These are phyloP conservation scores for Fomitopsis palustris DNA, from an alignment of 1,284 basidiomycete genomes.

Conservation along the genomic window DNA sequence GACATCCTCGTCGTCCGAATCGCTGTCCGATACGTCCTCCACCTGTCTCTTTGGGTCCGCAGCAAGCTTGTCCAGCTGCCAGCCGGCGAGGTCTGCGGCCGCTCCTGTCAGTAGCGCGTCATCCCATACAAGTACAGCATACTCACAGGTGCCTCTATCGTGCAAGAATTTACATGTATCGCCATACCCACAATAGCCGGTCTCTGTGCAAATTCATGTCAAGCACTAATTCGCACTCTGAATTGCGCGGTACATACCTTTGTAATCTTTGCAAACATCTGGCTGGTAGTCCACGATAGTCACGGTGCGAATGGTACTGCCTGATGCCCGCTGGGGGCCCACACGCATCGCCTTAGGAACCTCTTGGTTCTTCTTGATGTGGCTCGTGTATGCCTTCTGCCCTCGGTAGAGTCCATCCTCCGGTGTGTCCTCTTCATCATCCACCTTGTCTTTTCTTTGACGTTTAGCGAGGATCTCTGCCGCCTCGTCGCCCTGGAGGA, in stretches of 20 bases:
- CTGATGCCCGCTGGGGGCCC: slow-evolving; percentile 76
- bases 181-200: slow-evolving; percentile 98
- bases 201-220: slow-evolving; percentile 56
- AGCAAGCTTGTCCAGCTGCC: slow-evolving; percentile 93
- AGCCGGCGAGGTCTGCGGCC: slow-evolving; percentile 85
- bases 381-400: slow-evolving; percentile 77
- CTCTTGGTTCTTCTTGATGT: slow-evolving; percentile 79
- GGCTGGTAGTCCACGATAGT: slow-evolving; percentile 98
- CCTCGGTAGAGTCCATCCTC: slow-evolving; percentile 92
- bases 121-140: slow-evolving; percentile 8
- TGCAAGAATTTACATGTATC: slow-evolving; percentile 98
- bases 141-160: slow-evolving; percentile 82
- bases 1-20: slow-evolving; percentile 74
- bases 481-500: slow-evolving; percentile 75
- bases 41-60: slow-evolving; percentile 59
- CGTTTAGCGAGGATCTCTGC: slow-evolving; percentile 71
- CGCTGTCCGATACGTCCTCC: slow-evolving; percentile 51
- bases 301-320: slow-evolving; percentile 89
- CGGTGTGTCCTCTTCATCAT: slow-evolving; percentile 56
- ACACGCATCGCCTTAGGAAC: slow-evolving; percentile 87
- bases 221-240: slow-evolving; percentile 15
- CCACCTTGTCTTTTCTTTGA: slow-evolving; percentile 45
- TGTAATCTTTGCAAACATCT: slow-evolving; percentile 99
- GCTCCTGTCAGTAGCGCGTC: slow-evolving; percentile 3
- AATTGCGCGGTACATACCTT: slow-evolving; percentile 53